Evolutionary conservation across 1,284 basidiomycete species (phyloP).

Genomic region (Kwoniella shivajii): DNA sequence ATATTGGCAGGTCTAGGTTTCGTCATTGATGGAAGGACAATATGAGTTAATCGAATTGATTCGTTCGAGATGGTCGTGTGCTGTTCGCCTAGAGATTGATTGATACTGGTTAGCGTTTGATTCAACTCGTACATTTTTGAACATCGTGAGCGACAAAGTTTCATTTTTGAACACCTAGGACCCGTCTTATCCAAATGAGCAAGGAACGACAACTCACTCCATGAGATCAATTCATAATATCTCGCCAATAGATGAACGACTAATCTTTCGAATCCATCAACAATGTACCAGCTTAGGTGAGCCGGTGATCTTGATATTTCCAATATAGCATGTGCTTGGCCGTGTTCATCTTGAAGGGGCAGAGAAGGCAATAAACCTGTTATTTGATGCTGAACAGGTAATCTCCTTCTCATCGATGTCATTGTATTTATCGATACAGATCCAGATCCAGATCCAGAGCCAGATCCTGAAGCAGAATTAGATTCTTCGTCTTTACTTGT

Average conservation of each 20-base stretch:
- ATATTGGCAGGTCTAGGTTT: conserved; percentile 16
- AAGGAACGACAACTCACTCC: conserved; percentile 38
- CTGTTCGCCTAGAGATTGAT: conserved; percentile 30
- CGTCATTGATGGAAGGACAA: conserved; percentile 43
- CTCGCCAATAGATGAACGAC: conserved; percentile 50
- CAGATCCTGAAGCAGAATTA: too few species aligned
- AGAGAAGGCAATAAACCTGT: conserved; percentile 26
- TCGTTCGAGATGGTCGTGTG: conserved; percentile 21
- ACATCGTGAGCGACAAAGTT: too few species aligned
- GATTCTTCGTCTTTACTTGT: neutral
- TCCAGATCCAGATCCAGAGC: too few species aligned
- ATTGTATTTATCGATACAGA: too few species aligned
- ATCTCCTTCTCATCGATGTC: conserved; percentile 14
- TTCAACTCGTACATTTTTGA: too few species aligned
- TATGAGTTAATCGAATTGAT: conserved; percentile 47
- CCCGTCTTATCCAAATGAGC: conserved; percentile 2
- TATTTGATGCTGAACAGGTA: conserved; percentile 37
- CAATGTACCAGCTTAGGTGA: conserved; percentile 47
- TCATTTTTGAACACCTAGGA: too few species aligned
- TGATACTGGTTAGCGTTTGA: neutral
- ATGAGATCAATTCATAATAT: conserved; percentile 52
- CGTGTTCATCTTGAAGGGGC: conserved; percentile 11
- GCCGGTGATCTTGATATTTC: conserved; percentile 48
- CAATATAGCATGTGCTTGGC: conserved; percentile 36
- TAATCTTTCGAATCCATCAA: conserved; percentile 50